These are phyloP conservation scores for Sclerotinia nivalis DNA, from an alignment of 2,329 filamentous ascomycete genomes.

Conservation along the genomic window DNA sequence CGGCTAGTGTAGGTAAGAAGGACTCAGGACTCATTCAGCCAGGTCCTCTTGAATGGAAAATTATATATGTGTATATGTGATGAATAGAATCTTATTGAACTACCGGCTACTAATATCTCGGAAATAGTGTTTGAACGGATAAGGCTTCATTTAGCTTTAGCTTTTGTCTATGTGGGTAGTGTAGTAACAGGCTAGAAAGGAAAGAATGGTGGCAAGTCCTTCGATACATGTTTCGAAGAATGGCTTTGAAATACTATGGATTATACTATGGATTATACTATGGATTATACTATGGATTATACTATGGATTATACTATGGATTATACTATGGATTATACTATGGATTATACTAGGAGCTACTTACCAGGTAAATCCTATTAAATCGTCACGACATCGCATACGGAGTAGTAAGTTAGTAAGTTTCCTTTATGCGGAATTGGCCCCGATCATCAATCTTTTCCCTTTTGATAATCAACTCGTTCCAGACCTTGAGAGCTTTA, in stretches of 20 bases:
- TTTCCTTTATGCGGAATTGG: not conserved
- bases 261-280: too few species aligned
- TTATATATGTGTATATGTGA: not conserved
- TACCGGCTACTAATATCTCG: not conserved
- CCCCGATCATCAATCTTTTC: not conserved
- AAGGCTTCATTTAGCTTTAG: not conserved
- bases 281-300: too few species aligned
- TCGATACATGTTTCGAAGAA: not conserved
- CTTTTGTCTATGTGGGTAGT: not conserved
- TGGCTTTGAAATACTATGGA: not conserved
- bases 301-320: too few species aligned
- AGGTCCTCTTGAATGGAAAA: not conserved
- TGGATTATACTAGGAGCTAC: too few species aligned
- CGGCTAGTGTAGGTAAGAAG: not conserved
- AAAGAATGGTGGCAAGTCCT: not conserved
- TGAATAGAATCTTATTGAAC: not conserved
- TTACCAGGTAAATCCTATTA: too few species aligned
- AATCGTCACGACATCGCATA: too few species aligned
- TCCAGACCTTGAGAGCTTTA: constrained; percentile 23
- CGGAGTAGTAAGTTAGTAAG: too few species aligned
- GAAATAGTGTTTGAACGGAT: not conserved
- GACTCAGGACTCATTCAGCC: too few species aligned
- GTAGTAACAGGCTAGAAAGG: not conserved
- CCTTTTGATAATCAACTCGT: not conserved
- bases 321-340: too few species aligned